Evolutionary conservation across 164 flowering plant species (phyloP).

Genomic region (Dillenia suffruticosa): DNA sequence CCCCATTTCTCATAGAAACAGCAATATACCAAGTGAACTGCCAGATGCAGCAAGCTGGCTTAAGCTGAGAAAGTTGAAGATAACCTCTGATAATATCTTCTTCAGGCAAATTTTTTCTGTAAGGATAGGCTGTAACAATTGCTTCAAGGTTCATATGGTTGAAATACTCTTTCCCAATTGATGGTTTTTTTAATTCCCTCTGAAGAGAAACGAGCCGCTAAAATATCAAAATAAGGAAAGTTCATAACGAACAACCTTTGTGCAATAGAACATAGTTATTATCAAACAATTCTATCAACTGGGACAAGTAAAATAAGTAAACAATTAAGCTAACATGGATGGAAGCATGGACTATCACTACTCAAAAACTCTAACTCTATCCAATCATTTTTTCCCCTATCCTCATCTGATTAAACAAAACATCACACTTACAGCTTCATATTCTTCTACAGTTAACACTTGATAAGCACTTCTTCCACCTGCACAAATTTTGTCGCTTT

Average conservation of each 20-base stretch:
- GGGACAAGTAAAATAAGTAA: too few relatives aligned
- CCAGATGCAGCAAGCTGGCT: neutral
- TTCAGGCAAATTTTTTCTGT: constrained; percentile 55
- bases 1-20: too few relatives aligned
- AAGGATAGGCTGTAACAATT: constrained; percentile 78
- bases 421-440: constrained; percentile 82
- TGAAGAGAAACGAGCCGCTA: constrained; percentile 22
- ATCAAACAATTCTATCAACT: too few relatives aligned
- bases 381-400: too few relatives aligned
- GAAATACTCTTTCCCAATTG: constrained; percentile 88
- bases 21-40: neutral
- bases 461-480: constrained; percentile 58
- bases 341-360: too few relatives aligned
- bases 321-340: too few relatives aligned
- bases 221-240: constrained; percentile 1
- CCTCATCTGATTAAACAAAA: neutral
- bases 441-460: constrained; percentile 73
- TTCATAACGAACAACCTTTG: neutral
- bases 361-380: too few relatives aligned
- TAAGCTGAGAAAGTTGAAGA: constrained; percentile 5
- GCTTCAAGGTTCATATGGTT: constrained; percentile 77
- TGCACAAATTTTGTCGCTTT: constrained; percentile 33
- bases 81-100: constrained; percentile 82
- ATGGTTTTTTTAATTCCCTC: constrained; percentile 88
- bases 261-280: too few relatives aligned